Percentiles rank a stretch among this genome's conserved stretches.
Evolutionary conservation across 371 early-diverging fungal genomes (phyloP).

Genomic region (Saksenaea vasiformis): DNA sequence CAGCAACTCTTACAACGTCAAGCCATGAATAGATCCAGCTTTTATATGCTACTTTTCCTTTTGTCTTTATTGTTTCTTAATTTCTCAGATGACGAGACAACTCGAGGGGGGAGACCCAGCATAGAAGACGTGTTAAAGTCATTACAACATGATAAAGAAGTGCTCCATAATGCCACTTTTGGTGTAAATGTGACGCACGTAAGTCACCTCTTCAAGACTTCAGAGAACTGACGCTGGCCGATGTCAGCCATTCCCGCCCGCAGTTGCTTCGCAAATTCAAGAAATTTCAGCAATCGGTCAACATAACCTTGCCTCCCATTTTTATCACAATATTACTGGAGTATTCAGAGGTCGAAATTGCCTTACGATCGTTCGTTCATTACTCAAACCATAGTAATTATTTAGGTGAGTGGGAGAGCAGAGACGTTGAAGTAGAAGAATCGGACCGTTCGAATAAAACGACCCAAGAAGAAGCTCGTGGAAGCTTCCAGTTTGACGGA

Average conservation of each 20-base stretch:
- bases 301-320: constrained; percentile 34
- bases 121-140: constrained; percentile 36
- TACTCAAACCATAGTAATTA: background rate
- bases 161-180: constrained; percentile 53
- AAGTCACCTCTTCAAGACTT: constrained; percentile 14
- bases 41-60: constrained; percentile 50
- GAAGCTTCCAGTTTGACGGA: constrained; percentile 32
- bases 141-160: constrained; percentile 42
- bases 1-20: constrained; percentile 31
- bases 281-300: constrained; percentile 33
- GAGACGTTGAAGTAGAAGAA: constrained; percentile 21
- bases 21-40: constrained; percentile 45
- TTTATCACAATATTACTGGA: constrained; percentile 66
- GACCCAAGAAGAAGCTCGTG: constrained; percentile 32
- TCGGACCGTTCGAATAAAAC: constrained; percentile 25
- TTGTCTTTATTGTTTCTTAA: constrained; percentile 46
- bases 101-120: constrained; percentile 29
- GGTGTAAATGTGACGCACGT: constrained; percentile 54
- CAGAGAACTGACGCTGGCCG: background rate
- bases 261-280: constrained; percentile 32
- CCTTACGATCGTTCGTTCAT: background rate
- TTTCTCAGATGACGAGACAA: constrained; percentile 43
- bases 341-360: constrained; percentile 54
- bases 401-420: constrained; percentile 42
- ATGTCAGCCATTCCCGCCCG: constrained; percentile 44